Evolutionary conservation across 169 alveolate genomes (phyloP).

Genomic region (Theileria orientalis): DNA sequence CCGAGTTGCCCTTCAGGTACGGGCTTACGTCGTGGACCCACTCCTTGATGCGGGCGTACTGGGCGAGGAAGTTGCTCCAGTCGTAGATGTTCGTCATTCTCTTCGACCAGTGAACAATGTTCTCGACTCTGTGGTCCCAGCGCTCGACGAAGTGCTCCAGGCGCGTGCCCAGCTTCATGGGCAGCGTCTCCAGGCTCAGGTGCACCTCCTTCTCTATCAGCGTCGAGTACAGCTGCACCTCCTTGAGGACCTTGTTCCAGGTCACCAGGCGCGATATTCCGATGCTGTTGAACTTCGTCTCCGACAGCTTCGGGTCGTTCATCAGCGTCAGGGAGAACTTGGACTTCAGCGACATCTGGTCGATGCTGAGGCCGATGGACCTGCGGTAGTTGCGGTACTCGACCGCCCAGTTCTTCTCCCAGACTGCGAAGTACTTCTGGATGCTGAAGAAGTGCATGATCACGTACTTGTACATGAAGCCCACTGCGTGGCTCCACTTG

Average conservation of each 20-base stretch:
- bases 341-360: not conserved
- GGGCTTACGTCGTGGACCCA: conserved; percentile 1
- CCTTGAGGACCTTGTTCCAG: conserved; percentile 17
- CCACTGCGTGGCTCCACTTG: conserved; percentile 1
- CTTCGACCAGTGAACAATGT: conserved; percentile 1
- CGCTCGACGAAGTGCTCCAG: conserved; percentile 1
- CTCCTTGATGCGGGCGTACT: not conserved
- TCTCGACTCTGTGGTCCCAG: conserved; percentile 7
- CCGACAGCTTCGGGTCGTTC: not conserved
- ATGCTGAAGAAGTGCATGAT: not conserved
- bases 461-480: not conserved
- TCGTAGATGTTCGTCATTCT: not conserved
- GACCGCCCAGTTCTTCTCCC: conserved; percentile 45
- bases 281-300: not conserved
- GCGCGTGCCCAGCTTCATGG: not conserved
- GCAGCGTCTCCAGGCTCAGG: not conserved
- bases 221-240: not conserved
- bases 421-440: conserved; percentile 9
- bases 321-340: conserved; percentile 13
- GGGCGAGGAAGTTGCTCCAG: conserved; percentile 7
- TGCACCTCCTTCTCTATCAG: not conserved
- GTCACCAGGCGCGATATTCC: not conserved
- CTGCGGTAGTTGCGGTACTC: conserved; percentile 16
- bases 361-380: not conserved
- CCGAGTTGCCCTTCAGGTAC: not conserved